Base-by-base conservation (phyloP, 1,284 basidiomycete species). In the Heterobasidion irregulare region DNA sequence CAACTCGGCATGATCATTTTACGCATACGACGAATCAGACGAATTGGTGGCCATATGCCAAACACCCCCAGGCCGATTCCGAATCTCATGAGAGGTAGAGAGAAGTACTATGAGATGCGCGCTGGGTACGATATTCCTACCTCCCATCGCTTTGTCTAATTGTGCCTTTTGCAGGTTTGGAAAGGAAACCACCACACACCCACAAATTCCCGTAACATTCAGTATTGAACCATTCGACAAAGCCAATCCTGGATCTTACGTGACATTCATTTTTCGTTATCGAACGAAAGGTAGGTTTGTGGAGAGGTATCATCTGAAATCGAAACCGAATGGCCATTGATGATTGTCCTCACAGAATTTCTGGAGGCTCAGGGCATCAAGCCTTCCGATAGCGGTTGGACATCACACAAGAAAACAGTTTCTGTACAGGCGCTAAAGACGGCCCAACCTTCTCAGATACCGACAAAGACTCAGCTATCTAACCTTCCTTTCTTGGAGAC, bases 201-300 rank as follows among this genome's bases (percentile, higher is more conserved):
- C 74, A 10, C 79, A 79, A 56, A 70, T 66, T 55, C 67, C 67
- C 7, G 64, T 66, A 19, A 86, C 84, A 4, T 84, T 79, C 80
- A 63, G 65, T 7, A 72, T 80, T 3, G 68, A 71, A 56, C 71
- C 78, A 0, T 71, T 77, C 56, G 74, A 76, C 45, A 66, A 67
- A 44, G 58, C 65, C 59, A 49, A 64, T 5, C 65, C 64, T 3
- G 72, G 68, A 15, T 75, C 79, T 15, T 77, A 76, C 53, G 80
- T 85, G 19, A 77, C 79, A 6, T 86, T 86, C 61, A 70, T 78
- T 2, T 86, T 74, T 58, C 64, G 80, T 47, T 86, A 86, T 64
- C 71, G 81, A 36, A 72, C 76, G 38, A 66, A 62, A 54, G 79
- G 82, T 81, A 59, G 18, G 18, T 18, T 18, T 18, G 18, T 18